Percentiles rank a stretch among this genome's conserved stretches.
Evolutionary conservation across 257 asterid genomes (phyloP).

Genomic region (Eucommia ulmoides): DNA sequence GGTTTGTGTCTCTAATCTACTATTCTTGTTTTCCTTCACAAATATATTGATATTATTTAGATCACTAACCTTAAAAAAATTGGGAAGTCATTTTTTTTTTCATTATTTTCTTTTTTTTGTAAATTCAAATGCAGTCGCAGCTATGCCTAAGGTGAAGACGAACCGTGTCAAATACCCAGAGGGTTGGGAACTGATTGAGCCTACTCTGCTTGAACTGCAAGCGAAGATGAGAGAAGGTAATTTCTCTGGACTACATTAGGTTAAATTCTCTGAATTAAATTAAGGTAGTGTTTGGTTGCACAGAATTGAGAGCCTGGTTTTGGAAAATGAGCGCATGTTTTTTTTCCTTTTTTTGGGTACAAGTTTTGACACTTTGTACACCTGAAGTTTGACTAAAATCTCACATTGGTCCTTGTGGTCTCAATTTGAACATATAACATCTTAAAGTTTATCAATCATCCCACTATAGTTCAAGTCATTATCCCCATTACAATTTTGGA

Average conservation of each 20-base stretch:
- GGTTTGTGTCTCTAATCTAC: no score
- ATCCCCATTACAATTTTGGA: no score
- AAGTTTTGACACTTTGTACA: no score
- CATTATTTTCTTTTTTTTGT: no score
- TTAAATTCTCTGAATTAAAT: not conserved
- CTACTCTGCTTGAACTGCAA: constrained; percentile 71
- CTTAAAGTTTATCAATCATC: no score
- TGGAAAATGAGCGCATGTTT: not conserved
- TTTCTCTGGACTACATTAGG: not conserved
- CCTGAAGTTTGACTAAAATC: not conserved
- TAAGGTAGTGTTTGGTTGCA: not conserved
- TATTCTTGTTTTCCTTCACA: no score
- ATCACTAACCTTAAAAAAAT: no score
- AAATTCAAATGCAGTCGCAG: constrained; percentile 26
- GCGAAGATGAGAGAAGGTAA: constrained; percentile 90
- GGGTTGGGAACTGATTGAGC: constrained; percentile 94
- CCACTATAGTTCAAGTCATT: no score
- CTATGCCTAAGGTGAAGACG: constrained; percentile 92
- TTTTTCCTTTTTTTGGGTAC: not conserved
- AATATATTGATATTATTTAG: no score
- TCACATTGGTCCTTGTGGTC: not conserved
- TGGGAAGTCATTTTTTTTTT: no score
- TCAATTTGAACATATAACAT: no score
- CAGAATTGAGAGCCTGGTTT: no score
- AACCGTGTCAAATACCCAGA: constrained; percentile 68